A percentile compares a stretch with the other conserved stretches of the same genome.
Conservation (phyloP, 2,329 filamentous ascomycete genomes). For the Endoconidiophora laricicola region DNA sequence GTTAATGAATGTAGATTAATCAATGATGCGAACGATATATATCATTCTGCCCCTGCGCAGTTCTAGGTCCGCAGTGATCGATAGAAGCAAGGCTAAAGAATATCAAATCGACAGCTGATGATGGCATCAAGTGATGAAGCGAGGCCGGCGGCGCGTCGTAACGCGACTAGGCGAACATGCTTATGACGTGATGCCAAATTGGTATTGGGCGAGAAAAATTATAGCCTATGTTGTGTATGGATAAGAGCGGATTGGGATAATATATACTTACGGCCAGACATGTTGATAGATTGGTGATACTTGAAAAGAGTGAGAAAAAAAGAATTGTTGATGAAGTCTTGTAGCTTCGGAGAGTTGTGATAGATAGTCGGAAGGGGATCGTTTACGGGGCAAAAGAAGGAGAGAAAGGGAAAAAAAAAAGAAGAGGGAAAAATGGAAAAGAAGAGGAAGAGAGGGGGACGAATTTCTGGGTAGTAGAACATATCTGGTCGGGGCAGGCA, state of each 20-base stretch:
- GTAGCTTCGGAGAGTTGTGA: not conserved
- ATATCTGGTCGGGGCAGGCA: not conserved
- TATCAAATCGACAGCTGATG: not conserved
- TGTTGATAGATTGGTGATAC: conserved; percentile 7
- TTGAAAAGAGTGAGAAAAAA: not conserved
- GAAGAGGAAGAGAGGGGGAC: conserved; percentile 7
- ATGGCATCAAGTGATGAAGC: not conserved
- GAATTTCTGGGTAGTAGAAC: not conserved
- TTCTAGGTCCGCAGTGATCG: too few species aligned
- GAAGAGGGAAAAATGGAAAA: conserved; percentile 2
- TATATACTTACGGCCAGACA: conserved; percentile 14
- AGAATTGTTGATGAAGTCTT: not conserved
- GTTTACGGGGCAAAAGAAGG: not conserved
- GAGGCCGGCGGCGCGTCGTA: conserved; percentile 5
- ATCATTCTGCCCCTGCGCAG: too few species aligned
- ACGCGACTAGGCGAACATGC: not conserved
- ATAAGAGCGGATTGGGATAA: not conserved
- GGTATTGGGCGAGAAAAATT: too few species aligned
- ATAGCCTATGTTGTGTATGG: too few species aligned
- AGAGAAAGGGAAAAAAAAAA: conserved; percentile 3
- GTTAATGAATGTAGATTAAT: not conserved
- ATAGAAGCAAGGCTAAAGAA: too few species aligned
- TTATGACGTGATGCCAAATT: too few species aligned
- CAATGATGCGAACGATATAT: too few species aligned
- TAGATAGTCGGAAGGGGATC: not conserved